Evolutionary conservation across 257 asterid species (phyloP).

Genomic region (Parsonsia alboflavescens): DNA sequence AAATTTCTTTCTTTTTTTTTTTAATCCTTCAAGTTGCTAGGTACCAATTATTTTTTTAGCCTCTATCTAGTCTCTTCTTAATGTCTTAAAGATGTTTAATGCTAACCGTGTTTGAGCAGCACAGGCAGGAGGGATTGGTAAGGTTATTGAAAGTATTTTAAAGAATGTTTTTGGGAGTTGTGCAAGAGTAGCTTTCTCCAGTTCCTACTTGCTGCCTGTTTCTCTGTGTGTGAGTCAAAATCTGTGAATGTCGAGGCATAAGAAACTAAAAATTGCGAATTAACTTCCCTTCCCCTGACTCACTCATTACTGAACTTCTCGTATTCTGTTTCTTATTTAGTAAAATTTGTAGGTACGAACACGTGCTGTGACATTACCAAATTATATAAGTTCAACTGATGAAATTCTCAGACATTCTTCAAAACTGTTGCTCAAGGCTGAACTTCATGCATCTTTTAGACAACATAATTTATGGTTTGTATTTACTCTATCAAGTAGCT

Average conservation of each 20-base stretch:
- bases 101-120: conserved; percentile 2
- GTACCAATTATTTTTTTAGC: conserved; percentile 29
- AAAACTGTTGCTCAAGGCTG: conserved; percentile 87
- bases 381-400: conserved; percentile 55
- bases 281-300: no score
- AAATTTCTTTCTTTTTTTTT: no score
- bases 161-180: conserved; percentile 76
- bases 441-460: conserved; percentile 82
- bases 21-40: no score
- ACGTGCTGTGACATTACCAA: conserved; percentile 78
- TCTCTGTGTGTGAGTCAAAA: neutral
- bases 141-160: conserved; percentile 79
- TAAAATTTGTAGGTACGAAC: conserved; percentile 96
- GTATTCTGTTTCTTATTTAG: no score
- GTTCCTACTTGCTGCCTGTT: neutral
- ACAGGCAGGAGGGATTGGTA: conserved; percentile 98
- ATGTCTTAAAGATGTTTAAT: neutral
- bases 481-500: neutral
- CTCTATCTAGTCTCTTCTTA: conserved; percentile 8
- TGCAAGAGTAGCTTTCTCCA: conserved; percentile 63
- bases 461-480: conserved; percentile 27
- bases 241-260: neutral
- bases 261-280: conserved; percentile 12
- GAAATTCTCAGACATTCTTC: conserved; percentile 81
- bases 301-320: no score